Conservation (phyloP, 129 eudicot species). For the Flaveria linearis region DNA sequence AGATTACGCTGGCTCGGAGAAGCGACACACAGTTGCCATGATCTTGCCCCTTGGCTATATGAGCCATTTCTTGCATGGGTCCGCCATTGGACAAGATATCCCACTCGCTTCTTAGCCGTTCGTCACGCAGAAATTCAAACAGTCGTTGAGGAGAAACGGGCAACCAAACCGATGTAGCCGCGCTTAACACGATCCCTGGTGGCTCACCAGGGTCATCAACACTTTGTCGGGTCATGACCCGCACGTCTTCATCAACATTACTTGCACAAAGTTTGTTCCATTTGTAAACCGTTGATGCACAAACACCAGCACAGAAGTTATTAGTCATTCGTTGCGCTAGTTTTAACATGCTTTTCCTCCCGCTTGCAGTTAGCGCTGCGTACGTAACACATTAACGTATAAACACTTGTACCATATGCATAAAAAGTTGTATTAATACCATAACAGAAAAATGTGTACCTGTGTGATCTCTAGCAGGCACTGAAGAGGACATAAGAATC, state of each 20-base stretch:
- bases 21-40: constrained; percentile 96
- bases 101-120: constrained; percentile 90
- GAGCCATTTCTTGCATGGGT: constrained; percentile 99
- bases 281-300: constrained; percentile 82
- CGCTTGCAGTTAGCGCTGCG: constrained; percentile 67
- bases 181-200: constrained; percentile 84
- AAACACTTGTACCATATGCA: constrained; percentile 16
- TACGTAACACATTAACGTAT: not conserved
- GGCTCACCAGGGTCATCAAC: constrained; percentile 98
- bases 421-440: not conserved
- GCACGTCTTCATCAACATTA: constrained; percentile 79
- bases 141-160: constrained; percentile 84
- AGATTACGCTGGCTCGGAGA: constrained; percentile 86
- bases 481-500: constrained; percentile 82
- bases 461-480: constrained; percentile 58
- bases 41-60: constrained; percentile 92
- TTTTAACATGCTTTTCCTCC: constrained; percentile 95
- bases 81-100: constrained; percentile 95
- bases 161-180: constrained; percentile 97
- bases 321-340: constrained; percentile 94
- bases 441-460: constrained; percentile 32
- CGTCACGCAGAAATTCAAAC: constrained; percentile 86
- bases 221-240: constrained; percentile 94
- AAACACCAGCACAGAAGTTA: constrained; percentile 91
- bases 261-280: constrained; percentile 81